A percentile compares a stretch with the other conserved stretches of the same genome.
These are phyloP conservation scores for Karstenula rhodostoma DNA, from an alignment of 2,329 filamentous ascomycete species.

Conservation along the genomic window DNA sequence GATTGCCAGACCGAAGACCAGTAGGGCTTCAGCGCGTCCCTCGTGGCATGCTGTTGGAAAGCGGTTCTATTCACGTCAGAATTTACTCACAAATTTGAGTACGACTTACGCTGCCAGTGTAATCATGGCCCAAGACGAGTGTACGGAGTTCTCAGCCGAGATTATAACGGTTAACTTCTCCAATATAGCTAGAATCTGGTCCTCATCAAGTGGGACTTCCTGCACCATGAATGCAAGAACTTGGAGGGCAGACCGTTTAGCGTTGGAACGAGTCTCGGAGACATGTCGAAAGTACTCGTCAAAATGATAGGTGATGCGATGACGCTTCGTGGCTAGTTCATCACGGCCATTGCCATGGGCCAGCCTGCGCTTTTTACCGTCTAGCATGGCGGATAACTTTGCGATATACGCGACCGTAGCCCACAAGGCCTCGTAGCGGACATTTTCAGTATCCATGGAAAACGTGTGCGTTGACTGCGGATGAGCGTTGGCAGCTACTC, in stretches of 20 bases:
- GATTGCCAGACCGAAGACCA: slow-evolving; percentile 83
- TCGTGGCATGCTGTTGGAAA: slow-evolving; percentile 36
- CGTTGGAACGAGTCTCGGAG: slow-evolving; percentile 42
- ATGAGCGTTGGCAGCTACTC: slow-evolving; percentile 38
- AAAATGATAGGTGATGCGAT: slow-evolving; percentile 47
- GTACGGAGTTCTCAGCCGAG: slow-evolving; percentile 70
- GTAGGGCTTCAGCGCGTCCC: slow-evolving; percentile 49
- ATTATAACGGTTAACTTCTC: slow-evolving; percentile 66
- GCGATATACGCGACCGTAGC: slow-evolving; percentile 50
- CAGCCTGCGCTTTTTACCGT: slow-evolving; percentile 32
- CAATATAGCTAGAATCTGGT: slow-evolving; percentile 65
- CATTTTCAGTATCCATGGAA: slow-evolving; percentile 43
- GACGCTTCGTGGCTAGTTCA: slow-evolving; percentile 46
- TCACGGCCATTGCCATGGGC: slow-evolving; percentile 28
- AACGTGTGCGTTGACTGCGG: slow-evolving; percentile 40
- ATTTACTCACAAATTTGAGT: background rate
- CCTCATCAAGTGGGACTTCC: slow-evolving; percentile 49
- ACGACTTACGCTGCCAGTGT: slow-evolving; percentile 75
- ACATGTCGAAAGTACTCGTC: slow-evolving; percentile 52
- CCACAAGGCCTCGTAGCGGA: slow-evolving; percentile 47
- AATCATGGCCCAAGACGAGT: slow-evolving; percentile 82
- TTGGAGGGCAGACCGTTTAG: slow-evolving; percentile 62
- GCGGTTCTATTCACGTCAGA: slow-evolving; percentile 35
- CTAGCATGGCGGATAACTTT: slow-evolving; percentile 46
- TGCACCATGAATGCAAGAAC: slow-evolving; percentile 59